A percentile compares a stretch with the other conserved stretches of the same genome.
Evolutionary conservation across 805 yeast species (phyloP).

Genomic region (Candida stauntonica): DNA sequence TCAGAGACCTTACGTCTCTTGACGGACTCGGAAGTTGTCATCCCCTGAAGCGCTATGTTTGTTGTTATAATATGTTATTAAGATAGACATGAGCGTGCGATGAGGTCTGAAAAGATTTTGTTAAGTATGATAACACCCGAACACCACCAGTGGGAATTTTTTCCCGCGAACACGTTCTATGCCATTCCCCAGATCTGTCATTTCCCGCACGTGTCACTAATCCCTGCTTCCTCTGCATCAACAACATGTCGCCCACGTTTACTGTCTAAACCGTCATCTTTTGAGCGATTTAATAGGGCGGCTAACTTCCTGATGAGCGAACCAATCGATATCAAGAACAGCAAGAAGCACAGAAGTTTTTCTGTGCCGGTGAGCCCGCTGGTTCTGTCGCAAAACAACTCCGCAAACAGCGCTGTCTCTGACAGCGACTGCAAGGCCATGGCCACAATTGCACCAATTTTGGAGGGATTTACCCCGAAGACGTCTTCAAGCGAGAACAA

Average conservation of each 20-base stretch:
- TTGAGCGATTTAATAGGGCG: no score
- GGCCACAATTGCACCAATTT: conserved; percentile 76
- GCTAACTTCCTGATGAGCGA: conserved; percentile 14
- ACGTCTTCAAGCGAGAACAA: conserved; percentile 50
- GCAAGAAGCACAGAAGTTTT: conserved; percentile 3
- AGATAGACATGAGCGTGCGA: conserved; percentile 2
- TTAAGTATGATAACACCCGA: conserved; percentile 1
- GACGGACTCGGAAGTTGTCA: conserved; percentile 9
- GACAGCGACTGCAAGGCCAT: conserved; percentile 51
- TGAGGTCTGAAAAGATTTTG: conserved; percentile 5
- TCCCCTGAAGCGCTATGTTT: no score
- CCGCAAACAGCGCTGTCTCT: conserved; percentile 12
- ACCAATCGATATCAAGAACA: conserved; percentile 22
- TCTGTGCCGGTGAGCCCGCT: conserved; percentile 31
- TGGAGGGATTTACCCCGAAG: conserved; percentile 70
- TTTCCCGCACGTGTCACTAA: not conserved
- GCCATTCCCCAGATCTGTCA: no score
- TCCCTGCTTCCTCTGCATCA: no score
- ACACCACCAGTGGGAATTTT: no score
- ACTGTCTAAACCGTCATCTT: not conserved
- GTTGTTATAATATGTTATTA: no score
- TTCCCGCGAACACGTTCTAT: no score
- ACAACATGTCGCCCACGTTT: conserved; percentile 1
- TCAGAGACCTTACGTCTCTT: conserved; percentile 20
- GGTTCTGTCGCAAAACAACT: conserved; percentile 19